Evolutionary conservation across 2,329 filamentous ascomycete genomes (phyloP).

Genomic region (Alternaria angustiovoidea): DNA sequence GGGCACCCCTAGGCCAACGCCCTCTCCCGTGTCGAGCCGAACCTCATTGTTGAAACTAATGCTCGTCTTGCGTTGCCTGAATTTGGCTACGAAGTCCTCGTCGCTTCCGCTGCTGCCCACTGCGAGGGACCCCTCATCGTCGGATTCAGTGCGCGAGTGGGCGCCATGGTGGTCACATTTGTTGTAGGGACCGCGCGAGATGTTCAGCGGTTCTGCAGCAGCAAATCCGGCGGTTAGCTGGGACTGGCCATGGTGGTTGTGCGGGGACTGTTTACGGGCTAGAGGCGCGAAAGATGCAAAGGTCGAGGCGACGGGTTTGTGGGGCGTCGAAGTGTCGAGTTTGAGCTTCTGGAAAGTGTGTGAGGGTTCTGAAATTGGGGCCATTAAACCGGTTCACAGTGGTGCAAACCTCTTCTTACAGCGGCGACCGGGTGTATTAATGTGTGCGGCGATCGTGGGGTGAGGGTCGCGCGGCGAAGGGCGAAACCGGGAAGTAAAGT

Average conservation of each 20-base stretch:
- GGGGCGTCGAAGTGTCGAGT: constrained; percentile 48
- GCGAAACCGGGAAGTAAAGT: constrained; percentile 30
- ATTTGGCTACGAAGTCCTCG: constrained; percentile 38
- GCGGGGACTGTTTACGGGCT: constrained; percentile 38
- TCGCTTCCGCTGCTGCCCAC: constrained; percentile 38
- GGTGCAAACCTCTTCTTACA: constrained; percentile 42
- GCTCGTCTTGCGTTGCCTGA: constrained; percentile 47
- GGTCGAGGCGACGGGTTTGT: constrained; percentile 47
- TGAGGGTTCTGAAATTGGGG: constrained; percentile 50
- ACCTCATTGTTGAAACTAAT: constrained; percentile 54
- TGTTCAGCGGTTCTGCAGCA: constrained; percentile 28
- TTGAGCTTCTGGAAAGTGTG: constrained; percentile 54
- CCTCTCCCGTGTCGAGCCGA: constrained; percentile 51
- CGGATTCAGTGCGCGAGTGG: constrained; percentile 25
- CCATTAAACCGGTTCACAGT: constrained; percentile 50
- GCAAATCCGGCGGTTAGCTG: constrained; percentile 30
- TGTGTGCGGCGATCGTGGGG: constrained; percentile 39
- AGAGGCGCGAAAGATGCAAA: constrained; percentile 49
- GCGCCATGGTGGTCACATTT: constrained; percentile 25
- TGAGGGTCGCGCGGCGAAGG: constrained; percentile 36
- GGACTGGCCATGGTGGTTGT: constrained; percentile 32
- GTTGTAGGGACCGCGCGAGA: constrained; percentile 28
- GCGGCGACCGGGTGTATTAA: constrained; percentile 37
- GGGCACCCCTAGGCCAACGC: constrained; percentile 49
- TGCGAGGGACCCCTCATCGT: constrained; percentile 29